Base-by-base conservation (phyloP, 2,329 filamentous ascomycete genomes). In the Teratosphaeriaceae sp. region DNA sequence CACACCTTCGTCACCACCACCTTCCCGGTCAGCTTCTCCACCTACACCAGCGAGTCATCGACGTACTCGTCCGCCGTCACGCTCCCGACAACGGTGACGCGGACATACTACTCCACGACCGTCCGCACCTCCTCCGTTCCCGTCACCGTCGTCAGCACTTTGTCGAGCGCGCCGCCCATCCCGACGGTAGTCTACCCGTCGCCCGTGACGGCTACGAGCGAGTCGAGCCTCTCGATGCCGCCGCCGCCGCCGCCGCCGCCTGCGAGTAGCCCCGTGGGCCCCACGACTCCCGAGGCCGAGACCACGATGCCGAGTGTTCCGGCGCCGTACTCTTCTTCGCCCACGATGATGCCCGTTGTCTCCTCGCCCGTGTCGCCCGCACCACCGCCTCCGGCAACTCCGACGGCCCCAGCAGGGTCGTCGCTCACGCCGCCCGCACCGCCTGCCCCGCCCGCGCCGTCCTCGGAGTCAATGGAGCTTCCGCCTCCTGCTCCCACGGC, bases 11-110 rank as follows among this genome's bases (percentile, higher is more conserved):
- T 21, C 26, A 33, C 27, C 19, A 40, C 38, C 12, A 40, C 18
- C 8, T 31, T 15, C 27, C 26, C 27, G 6, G 27, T 22, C 11
- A 26, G 12, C 8, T 24, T 13, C 27, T 31, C 38, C 5, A 40
- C 27, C 7, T 40, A 26, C n/a, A 40, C 26, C 5, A 40, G 38
- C 38, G 26, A 18, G 6, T 40, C 38, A 3, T 40, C 38, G 8
- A 33, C 27, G 16, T 40, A 31, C 27, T 31, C 38, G 9, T 31
- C 26, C 11, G 26, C 38, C 4, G 38, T 40, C 26, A 40, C 38
- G 8, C 37, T 39, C 18, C 18, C 37, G 37, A 39, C 37, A n/a
- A n/a, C n/a, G 12, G 3, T 39, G 21, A 39, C 37, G 24, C 27
- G 21, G 22, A 39, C 24, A 3, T 29, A 20, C 6, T 39, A 39